Base-by-base conservation (phyloP, 495 filamentous ascomycete species). In the Hypoxylon subgilvum region DNA sequence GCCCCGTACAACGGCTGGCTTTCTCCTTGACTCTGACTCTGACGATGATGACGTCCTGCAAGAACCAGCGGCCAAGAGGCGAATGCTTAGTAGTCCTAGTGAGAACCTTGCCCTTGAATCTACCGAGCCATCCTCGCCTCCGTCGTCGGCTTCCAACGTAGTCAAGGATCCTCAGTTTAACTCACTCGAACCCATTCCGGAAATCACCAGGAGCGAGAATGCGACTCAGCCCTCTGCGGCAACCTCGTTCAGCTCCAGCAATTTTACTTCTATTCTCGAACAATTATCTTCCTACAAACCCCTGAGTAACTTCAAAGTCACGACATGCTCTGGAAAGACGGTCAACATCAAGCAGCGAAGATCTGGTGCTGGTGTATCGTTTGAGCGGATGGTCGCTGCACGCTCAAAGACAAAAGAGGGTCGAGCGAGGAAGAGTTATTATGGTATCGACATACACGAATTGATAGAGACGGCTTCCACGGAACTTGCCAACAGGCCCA, bases 381-480 rank as follows among this genome's bases (percentile, higher is more conserved):
- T 87, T 65, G 82, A 90, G 65, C 77, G 76, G 31, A 79, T 92
- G 44, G 79, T 90, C 19, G 88, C 89, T 18, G 77, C 82, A 19
- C 83, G 89, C 13, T 92, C 88, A 2, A 82, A 75, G 28, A 83
- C 82, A 4, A 85, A 81, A 55, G 77, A 87, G 55, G 87, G 89
- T 27, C 78, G 84, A 57, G 90, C 91, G n/a, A 85, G 83, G 61
- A 88, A 85, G 69, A 88, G 83, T 68, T 97, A 89, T 68, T 98
- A 93, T 70, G 94, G 94, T 6, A 87, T 98, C 51, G 86, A 96
- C 19, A 93, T 98, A 13, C 91, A 96, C 62, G 73, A 81, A 36
- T 72, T 97, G 17, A 75, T 97, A 34, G 88, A 93, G 46, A 79
- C 88, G 3, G 80, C 85, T n/a, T 72, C 72, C n/a, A 70, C 75